Base-by-base conservation (phyloP, 2,329 filamentous ascomycete species). In the Daldinia sp. region DNA sequence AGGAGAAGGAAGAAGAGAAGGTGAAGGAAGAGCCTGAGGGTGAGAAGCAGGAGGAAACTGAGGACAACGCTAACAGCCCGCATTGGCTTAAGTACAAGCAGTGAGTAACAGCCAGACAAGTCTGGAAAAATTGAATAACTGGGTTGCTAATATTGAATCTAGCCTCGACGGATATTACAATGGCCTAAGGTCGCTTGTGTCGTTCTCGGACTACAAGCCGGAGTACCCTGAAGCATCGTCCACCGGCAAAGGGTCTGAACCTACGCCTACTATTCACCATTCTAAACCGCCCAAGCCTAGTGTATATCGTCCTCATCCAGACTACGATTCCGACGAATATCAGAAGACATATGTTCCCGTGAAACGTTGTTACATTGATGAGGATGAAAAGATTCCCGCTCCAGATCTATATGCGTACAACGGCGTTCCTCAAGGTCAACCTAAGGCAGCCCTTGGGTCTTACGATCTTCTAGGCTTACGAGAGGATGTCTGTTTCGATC, bases 401-500 rank as follows among this genome's bases (percentile, higher is more conserved):
- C 91, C 91, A 0, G 86, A 90, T 69, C 79, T 92, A 28, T 92
- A 88, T 75, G 90, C 88, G 1, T 93, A 92, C 73, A 82, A 85
- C 1, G 92, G 93, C 7, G 82, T 96, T 6, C 89, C 92, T 1
- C 86, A 90, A 73, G 92, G 92, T 12, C 92, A 94, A 79, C 92
- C 94, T 0, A 89, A 94, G 57, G 88, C 93, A 2, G 87, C 90
- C 1, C 87, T 96, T 73, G 94, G 94, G 3, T 94, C 92, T 0
- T 90, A 96, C 76, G 85, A 89, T 13, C 78, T 93, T 51, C 81
- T 97, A 4, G 93, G 92, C 0, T 79, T 97, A 44, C 85, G 90
- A 23, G 87, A 93, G 68, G 91, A 96, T 74, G 84, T 97, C 13
- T 97, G 94, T 80, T 97, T 97, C 77, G 94, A 97, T 75, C 88